phyloP scores from a whole-genome alignment of 1,139 yeast genomes.

The Kodamaea plutei region DNA sequence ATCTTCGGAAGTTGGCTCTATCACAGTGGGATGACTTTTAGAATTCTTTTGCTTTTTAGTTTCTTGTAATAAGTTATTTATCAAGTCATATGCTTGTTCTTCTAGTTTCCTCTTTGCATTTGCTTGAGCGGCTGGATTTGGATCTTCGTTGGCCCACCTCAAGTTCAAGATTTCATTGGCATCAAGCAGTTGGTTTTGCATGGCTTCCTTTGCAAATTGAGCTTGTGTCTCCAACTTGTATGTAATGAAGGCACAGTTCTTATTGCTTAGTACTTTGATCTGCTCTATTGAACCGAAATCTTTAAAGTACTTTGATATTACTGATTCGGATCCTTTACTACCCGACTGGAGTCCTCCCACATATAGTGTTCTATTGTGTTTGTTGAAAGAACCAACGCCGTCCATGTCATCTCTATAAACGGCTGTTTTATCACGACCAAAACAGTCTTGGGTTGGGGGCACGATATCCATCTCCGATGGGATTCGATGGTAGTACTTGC shows the following conservation, averaged over 20 bases:
- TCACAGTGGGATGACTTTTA: no score
- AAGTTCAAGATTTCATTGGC: slow-evolving; percentile 64
- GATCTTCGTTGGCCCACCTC: slow-evolving; percentile 90
- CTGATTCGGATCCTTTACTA: slow-evolving; percentile 22
- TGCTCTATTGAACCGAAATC: slow-evolving; percentile 80
- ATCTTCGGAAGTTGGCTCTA: not conserved
- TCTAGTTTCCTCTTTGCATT: slow-evolving; percentile 43
- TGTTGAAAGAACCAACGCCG: slow-evolving; percentile 83
- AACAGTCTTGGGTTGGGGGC: slow-evolving; percentile 76
- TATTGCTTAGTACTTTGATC: slow-evolving; percentile 54
- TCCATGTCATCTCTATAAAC: slow-evolving; percentile 90
- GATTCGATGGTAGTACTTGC: slow-evolving; percentile 73
- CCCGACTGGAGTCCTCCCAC: slow-evolving; percentile 58
- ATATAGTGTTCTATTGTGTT: slow-evolving; percentile 68
- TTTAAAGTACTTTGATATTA: slow-evolving; percentile 48
- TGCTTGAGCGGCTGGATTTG: slow-evolving; percentile 64
- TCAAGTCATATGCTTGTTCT: slow-evolving; percentile 32
- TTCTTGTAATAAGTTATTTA: slow-evolving; percentile 23
- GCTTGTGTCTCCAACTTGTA: slow-evolving; percentile 68
- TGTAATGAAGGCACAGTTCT: slow-evolving; percentile 78
- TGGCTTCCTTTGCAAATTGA: slow-evolving; percentile 92
- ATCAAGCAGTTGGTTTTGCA: slow-evolving; percentile 72
- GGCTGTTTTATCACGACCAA: slow-evolving; percentile 84
- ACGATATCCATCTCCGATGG: slow-evolving; percentile 51
- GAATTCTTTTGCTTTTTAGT: slow-evolving; percentile 11